Evolutionary conservation across 176 grass and related monocot genomes (phyloP).

Genomic region (Neostapfia colusana): DNA sequence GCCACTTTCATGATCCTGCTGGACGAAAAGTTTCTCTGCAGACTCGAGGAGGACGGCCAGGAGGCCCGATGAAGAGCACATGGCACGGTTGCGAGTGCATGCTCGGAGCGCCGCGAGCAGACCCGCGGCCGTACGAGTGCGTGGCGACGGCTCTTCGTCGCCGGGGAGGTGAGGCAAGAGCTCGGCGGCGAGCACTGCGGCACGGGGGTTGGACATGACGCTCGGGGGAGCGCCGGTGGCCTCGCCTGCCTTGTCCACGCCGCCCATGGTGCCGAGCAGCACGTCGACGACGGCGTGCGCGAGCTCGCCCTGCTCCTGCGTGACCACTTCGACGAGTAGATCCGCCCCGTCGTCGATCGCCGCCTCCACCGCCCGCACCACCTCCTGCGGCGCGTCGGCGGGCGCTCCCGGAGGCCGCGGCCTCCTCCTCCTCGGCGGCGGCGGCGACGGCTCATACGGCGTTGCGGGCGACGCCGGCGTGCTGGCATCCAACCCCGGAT

Average conservation of each 20-base stretch:
- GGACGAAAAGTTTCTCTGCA: constrained; percentile 63
- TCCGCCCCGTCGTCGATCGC: constrained; percentile 57
- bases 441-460: constrained; percentile 23
- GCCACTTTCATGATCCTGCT: constrained; percentile 34
- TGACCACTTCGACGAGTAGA: constrained; percentile 52
- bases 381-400: constrained; percentile 56
- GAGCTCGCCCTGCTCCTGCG: constrained; percentile 48
- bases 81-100: constrained; percentile 85
- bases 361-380: constrained; percentile 67
- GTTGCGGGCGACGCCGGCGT: constrained; percentile 8
- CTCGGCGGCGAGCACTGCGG: constrained; percentile 58
- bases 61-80: constrained; percentile 84
- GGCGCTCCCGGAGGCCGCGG: constrained; percentile 38
- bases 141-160: constrained; percentile 77
- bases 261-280: constrained; percentile 82
- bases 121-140: constrained; percentile 67
- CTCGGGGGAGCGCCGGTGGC: constrained; percentile 61
- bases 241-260: constrained; percentile 58
- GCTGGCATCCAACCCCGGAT: constrained; percentile 31
- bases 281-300: constrained; percentile 70
- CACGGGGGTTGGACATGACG: constrained; percentile 67
- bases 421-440: constrained; percentile 42
- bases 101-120: constrained; percentile 62
- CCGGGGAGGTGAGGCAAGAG: constrained; percentile 70
- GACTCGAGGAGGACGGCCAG: constrained; percentile 61